Evolutionary conservation across 805 yeast species (phyloP).

Genomic region (Wickerhamiella vanderwaltii): DNA sequence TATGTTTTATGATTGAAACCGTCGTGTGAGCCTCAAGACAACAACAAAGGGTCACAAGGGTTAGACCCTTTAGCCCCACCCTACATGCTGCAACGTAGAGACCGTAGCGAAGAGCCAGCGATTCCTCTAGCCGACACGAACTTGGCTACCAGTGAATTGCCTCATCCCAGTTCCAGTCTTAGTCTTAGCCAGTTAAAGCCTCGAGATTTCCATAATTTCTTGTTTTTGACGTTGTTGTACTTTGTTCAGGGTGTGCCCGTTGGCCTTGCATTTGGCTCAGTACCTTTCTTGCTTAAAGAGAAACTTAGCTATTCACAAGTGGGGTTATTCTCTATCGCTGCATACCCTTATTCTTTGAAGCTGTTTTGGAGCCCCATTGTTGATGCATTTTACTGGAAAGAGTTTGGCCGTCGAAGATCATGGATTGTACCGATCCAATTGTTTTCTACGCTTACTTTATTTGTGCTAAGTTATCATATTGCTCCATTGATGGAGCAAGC

Average conservation of each 20-base stretch:
- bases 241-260: conserved; percentile 93
- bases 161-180: conserved; percentile 12
- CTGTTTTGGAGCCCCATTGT: conserved; percentile 93
- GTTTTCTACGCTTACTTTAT: conserved; percentile 57
- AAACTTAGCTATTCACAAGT: conserved; percentile 77
- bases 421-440: conserved; percentile 94
- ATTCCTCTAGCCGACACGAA: conserved; percentile 7
- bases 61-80: no score
- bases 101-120: conserved; percentile 9
- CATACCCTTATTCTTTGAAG: conserved; percentile 89
- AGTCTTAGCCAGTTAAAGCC: conserved; percentile 24
- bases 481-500: conserved; percentile 42
- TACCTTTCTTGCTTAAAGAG: conserved; percentile 80
- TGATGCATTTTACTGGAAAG: conserved; percentile 62
- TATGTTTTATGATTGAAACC: no score
- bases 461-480: conserved; percentile 49
- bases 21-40: no score
- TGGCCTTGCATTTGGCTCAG: conserved; percentile 87
- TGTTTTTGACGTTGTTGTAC: conserved; percentile 60
- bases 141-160: conserved; percentile 1
- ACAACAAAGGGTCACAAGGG: no score
- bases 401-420: conserved; percentile 69
- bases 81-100: no score
- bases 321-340: conserved; percentile 80
- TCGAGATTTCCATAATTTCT: conserved; percentile 61